phyloP scores from a whole-genome alignment of 306 rosid genomes.

The Mimosa bimucronata region DNA sequence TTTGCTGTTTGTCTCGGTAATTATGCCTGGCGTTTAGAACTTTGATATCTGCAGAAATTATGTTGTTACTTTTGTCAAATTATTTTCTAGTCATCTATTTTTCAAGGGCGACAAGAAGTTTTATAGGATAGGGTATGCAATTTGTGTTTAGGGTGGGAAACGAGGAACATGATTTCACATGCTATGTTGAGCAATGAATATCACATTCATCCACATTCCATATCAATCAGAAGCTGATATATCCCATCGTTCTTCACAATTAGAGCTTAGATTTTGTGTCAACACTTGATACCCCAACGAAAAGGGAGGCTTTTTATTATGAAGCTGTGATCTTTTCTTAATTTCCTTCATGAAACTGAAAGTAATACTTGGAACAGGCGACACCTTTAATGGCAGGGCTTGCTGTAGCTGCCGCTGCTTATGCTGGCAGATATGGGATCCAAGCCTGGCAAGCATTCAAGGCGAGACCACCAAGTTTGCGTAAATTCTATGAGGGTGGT shows the following conservation, averaged over 20 bases:
- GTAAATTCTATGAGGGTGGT: conserved; percentile 84
- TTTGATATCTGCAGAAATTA: not conserved
- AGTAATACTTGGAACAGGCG: conserved; percentile 49
- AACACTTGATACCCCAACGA: not conserved
- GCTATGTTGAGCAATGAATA: not conserved
- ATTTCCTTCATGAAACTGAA: conserved; percentile 31
- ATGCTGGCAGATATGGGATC: conserved; percentile 72
- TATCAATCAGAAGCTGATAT: conserved; percentile 1
- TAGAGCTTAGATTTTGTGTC: not conserved
- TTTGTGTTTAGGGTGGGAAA: not conserved
- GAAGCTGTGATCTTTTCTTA: conserved; percentile 15
- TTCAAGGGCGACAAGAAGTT: not conserved
- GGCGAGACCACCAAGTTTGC: conserved; percentile 53
- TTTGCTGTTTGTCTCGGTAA: not conserved
- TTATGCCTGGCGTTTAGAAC: not conserved
- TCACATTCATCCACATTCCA: not conserved
- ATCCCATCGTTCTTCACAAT: not conserved
- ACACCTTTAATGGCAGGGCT: conserved; percentile 66
- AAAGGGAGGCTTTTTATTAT: not conserved
- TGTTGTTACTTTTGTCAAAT: not conserved
- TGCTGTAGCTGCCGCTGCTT: conserved; percentile 86
- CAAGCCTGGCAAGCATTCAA: conserved; percentile 84
- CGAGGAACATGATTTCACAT: not conserved
- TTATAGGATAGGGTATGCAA: not conserved
- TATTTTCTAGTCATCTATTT: not conserved